Percentiles rank a stretch among this genome's conserved stretches.
phyloP scores from a whole-genome alignment of 2,329 filamentous ascomycete species.

The Monosporascus sp. region DNA sequence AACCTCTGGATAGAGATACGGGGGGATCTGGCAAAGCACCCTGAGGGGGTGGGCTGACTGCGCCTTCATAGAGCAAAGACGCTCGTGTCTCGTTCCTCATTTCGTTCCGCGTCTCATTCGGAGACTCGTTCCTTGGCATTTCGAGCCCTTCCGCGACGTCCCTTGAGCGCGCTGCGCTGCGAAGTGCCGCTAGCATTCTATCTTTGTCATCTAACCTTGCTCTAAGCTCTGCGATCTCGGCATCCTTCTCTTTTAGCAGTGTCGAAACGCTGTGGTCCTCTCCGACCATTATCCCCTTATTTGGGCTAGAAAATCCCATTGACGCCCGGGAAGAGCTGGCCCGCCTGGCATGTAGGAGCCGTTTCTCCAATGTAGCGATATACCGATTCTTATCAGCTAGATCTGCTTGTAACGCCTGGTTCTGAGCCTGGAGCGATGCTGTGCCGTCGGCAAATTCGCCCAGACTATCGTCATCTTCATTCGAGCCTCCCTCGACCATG shows the following conservation, averaged over 20 bases:
- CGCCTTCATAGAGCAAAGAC: slow-evolving; percentile 26
- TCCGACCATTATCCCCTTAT: slow-evolving; percentile 62
- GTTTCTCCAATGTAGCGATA: slow-evolving; percentile 87
- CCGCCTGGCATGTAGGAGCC: slow-evolving; percentile 81
- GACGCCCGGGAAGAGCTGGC: slow-evolving; percentile 87
- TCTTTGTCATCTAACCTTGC: slow-evolving; percentile 91
- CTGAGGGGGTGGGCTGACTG: slow-evolving; percentile 27
- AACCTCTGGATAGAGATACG: slow-evolving; percentile 18
- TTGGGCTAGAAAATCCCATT: slow-evolving; percentile 58
- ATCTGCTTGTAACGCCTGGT: slow-evolving; percentile 89
- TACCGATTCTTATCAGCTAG: slow-evolving; percentile 96
- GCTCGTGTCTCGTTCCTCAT: slow-evolving; percentile 16
- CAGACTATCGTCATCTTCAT: slow-evolving; percentile 63
- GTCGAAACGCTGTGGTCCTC: slow-evolving; percentile 73
- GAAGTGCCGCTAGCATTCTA: slow-evolving; percentile 81
- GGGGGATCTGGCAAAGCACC: slow-evolving; percentile 27
- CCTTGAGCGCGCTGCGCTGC: slow-evolving; percentile 77
- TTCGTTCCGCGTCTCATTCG: neutral
- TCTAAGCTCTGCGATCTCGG: slow-evolving; percentile 86
- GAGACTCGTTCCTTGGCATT: slow-evolving; percentile 25
- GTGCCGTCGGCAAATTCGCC: slow-evolving; percentile 84
- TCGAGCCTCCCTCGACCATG: slow-evolving; percentile 33
- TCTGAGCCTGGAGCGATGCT: slow-evolving; percentile 77
- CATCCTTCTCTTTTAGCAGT: slow-evolving; percentile 80
- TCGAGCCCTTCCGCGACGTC: slow-evolving; percentile 64